Conservation (phyloP, 768 basidiomycete genomes). For the Lentinula aciculospora region DNA sequence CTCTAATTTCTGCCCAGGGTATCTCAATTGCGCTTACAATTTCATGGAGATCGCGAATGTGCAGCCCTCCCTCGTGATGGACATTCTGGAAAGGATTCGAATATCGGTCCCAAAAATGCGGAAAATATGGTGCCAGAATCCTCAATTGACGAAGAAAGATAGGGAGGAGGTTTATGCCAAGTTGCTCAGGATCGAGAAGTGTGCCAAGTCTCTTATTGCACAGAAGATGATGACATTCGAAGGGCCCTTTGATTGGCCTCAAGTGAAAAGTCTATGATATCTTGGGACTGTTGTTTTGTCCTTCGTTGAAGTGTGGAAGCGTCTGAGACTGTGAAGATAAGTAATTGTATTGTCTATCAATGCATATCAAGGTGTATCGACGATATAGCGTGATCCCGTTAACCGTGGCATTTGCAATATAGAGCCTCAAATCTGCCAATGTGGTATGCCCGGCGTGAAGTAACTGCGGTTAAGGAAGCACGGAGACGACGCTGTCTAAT, state of each 20-base stretch:
- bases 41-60: slow-evolving; percentile 11
- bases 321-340: too few species aligned
- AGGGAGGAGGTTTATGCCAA: not conserved
- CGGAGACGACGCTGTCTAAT: too few species aligned
- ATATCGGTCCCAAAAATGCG: slow-evolving; percentile 15
- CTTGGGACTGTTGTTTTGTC: not conserved
- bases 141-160: not conserved
- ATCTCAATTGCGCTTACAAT: slow-evolving; percentile 4
- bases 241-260: not conserved
- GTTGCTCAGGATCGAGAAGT: not conserved
- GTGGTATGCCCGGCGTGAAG: too few species aligned
- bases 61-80: slow-evolving; percentile 20
- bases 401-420: too few species aligned
- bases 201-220: not conserved
- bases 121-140: slow-evolving; percentile 16
- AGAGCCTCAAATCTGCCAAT: too few species aligned
- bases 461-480: too few species aligned
- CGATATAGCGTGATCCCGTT: too few species aligned
- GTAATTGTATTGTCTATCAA: too few species aligned
- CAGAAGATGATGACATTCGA: not conserved
- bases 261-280: not conserved
- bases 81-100: slow-evolving; percentile 16
- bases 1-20: not conserved
- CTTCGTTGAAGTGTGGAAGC: too few species aligned
- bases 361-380: too few species aligned